Evolutionary conservation across 225 moss, liverwort and hornwort genomes (phyloP).

Genomic region (Polytrichum commune): DNA sequence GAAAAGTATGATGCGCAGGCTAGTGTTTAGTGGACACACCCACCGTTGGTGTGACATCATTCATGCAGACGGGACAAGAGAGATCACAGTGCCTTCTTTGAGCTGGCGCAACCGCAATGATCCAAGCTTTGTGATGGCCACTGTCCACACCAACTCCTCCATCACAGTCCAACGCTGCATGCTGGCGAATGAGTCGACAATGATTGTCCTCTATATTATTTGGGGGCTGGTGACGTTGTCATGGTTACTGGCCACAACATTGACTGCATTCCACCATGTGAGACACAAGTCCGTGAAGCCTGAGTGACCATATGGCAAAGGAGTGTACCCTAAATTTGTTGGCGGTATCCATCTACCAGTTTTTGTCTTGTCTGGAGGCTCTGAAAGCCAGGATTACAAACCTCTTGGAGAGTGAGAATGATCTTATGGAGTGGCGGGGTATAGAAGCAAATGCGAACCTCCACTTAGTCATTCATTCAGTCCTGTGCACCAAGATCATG

Average conservation of each 20-base stretch:
- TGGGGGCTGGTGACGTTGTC: slow-evolving; percentile 20
- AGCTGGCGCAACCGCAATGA: slow-evolving; percentile 69
- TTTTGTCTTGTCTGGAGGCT: no score
- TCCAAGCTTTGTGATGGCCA: slow-evolving; percentile 51
- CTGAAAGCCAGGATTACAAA: no score
- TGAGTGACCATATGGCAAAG: slow-evolving; percentile 24
- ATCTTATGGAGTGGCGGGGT: no score
- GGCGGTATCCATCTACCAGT: no score
- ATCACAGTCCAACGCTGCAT: slow-evolving; percentile 27
- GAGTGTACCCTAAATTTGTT: no score
- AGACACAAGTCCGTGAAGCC: slow-evolving; percentile 52
- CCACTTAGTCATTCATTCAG: no score
- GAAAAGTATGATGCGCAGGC: slow-evolving; percentile 11
- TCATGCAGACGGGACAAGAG: slow-evolving; percentile 37
- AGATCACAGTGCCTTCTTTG: slow-evolving; percentile 57
- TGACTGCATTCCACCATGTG: slow-evolving; percentile 14
- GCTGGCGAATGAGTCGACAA: slow-evolving; percentile 50
- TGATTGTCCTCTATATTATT: slow-evolving; percentile 36
- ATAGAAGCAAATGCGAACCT: no score
- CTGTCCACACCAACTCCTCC: slow-evolving; percentile 24
- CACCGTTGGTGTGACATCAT: slow-evolving; percentile 62
- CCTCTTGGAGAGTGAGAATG: no score
- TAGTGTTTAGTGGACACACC: slow-evolving; percentile 58
- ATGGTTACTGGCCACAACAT: slow-evolving; percentile 25
- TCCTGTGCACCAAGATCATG: no score